These are phyloP conservation scores for Bidens hawaiensis DNA, from an alignment of 140 eudicot genomes.

Conservation along the genomic window DNA sequence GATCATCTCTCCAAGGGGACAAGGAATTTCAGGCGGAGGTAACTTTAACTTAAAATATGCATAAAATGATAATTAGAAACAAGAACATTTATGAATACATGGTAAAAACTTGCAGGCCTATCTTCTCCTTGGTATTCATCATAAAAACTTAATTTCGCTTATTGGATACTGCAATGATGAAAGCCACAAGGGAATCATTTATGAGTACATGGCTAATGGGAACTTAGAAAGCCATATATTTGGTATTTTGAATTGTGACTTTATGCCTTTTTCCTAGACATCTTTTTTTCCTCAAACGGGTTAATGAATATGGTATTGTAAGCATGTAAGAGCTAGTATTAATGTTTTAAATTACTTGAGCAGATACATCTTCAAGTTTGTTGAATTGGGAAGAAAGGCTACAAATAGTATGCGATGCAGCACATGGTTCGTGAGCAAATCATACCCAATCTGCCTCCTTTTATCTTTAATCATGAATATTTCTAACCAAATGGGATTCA, in stretches of 20 bases:
- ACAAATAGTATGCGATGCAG: conserved; percentile 37
- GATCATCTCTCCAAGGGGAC: conserved; percentile 38
- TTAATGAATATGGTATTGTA: too few relatives aligned
- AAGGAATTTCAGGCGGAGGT: conserved; percentile 53
- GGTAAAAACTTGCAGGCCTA: conserved; percentile 11
- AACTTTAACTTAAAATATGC: not conserved
- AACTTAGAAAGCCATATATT: conserved; percentile 29
- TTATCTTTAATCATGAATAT: not conserved
- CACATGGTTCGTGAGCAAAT: conserved; percentile 28
- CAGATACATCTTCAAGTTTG: conserved; percentile 17
- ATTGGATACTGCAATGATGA: conserved; percentile 40
- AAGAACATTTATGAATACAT: not conserved
- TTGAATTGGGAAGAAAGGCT: conserved; percentile 42
- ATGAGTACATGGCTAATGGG: conserved; percentile 47
- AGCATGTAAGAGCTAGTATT: too few relatives aligned
- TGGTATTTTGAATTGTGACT: conserved; percentile 16
- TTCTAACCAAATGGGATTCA: not conserved
- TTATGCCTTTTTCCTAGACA: not conserved
- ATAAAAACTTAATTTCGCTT: conserved; percentile 32
- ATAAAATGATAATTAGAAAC: not conserved
- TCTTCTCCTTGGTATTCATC: conserved; percentile 30
- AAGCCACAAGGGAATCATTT: conserved; percentile 36
- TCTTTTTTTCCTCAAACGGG: not conserved
- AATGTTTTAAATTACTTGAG: not conserved
- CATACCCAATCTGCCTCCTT: not conserved